Percentiles rank a stretch among this genome's conserved stretches.
These are phyloP conservation scores for Hordeum pubiflorum DNA, from an alignment of 202 grass and related monocot species.

Conservation along the genomic window DNA sequence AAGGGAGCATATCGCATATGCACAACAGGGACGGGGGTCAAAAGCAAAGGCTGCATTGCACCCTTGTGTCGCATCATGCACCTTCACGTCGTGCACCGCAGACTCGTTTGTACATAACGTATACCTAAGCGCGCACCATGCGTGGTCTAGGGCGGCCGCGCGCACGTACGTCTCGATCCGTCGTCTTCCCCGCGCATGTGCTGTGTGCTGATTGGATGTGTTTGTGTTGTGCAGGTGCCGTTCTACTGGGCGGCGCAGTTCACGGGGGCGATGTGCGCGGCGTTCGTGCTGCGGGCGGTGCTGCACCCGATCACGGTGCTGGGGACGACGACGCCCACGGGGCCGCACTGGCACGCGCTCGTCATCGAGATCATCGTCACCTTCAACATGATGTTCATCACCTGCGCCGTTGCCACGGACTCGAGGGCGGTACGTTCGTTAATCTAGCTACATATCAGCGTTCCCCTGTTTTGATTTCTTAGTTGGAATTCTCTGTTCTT, in stretches of 20 bases:
- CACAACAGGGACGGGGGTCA: neutral
- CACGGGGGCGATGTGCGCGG: conserved; percentile 64
- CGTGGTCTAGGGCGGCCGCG: neutral
- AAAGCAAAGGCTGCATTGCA: neutral
- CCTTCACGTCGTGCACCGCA: neutral
- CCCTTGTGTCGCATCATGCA: neutral
- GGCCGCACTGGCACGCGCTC: conserved; percentile 64
- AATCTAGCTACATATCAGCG: too few relatives aligned
- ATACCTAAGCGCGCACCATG: neutral
- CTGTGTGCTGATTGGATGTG: neutral
- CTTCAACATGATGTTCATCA: conserved; percentile 98
- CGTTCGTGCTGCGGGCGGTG: conserved; percentile 63
- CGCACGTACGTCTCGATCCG: neutral
- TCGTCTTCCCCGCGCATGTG: neutral
- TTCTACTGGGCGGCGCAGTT: conserved; percentile 96
- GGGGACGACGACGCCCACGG: conserved; percentile 71
- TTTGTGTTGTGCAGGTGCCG: conserved; percentile 46
- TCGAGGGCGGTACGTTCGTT: conserved; percentile 45
- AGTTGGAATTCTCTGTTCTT: neutral
- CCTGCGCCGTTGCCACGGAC: conserved; percentile 86
- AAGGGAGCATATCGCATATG: neutral
- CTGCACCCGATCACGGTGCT: conserved; percentile 60
- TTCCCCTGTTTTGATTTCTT: too few relatives aligned
- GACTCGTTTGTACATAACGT: neutral
- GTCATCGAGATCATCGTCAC: conserved; percentile 88